Base-by-base conservation (phyloP, 805 yeast genomes). In the Lachancea sp. region DNA sequence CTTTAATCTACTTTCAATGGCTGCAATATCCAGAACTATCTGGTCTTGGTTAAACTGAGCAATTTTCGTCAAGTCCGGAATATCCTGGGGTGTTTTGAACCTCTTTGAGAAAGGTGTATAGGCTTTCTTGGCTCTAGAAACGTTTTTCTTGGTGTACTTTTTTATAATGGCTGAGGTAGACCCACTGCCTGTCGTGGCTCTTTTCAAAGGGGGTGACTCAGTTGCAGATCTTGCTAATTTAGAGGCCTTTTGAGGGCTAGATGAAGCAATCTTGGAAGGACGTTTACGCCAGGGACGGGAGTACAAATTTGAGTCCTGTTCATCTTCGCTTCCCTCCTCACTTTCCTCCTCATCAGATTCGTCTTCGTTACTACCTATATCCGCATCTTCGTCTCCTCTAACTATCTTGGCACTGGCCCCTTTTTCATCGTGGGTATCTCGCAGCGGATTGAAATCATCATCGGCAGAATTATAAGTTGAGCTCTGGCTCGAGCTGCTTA, bases 121-220 rank as follows among this genome's bases (percentile, higher is more conserved):
- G 34, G 52, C 56, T 42, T 52, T 56, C 48, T 51, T 61, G 33
- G 54, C 62, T 43, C 55, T 51, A 30, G 44, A 56, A 36, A 52
- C 61, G 48, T 56, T 60, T 49, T 50, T 51, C 47, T 54, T 57
- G 9, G 59, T 58, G 43, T 51, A 60, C 43, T 60, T 59, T 38
- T 56, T 57, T 40, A 53, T 53, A 12, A 48, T 38, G 8, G 46
- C 28, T n/a, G 45, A 36, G 9, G 45, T 35, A 6, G 45, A 19
- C 2, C 40, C 37, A 12, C 43, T 32, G 9, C 40, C 20, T 13
- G 22, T 33, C 8, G 8, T 19, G 33, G 22, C 5, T 17, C 19
- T 37, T 19, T 39, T 43, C 5, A 12, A 8, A 12, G 40, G 35
- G 8, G 37, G n/a, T 6, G 43, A 36, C 11, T 40, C 15, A 4